These are phyloP conservation scores for Sicyos edulis DNA, from an alignment of 306 rosid species.

Conservation along the genomic window DNA sequence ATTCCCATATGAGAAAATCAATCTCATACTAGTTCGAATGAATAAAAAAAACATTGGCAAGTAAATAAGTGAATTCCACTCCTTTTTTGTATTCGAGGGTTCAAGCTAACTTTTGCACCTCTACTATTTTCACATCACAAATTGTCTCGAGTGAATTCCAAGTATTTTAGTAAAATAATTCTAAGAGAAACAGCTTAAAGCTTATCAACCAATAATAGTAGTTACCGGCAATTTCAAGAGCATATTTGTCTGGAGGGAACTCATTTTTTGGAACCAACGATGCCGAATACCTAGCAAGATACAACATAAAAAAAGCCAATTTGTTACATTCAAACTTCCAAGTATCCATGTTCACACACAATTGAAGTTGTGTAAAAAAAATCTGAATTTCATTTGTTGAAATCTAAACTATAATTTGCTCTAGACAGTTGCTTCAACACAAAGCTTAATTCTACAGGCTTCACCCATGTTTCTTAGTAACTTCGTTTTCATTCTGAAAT, in stretches of 20 bases:
- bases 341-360: slow-evolving; percentile 19
- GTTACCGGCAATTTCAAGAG: slow-evolving; percentile 57
- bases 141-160: not conserved
- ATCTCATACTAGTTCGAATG: not conserved
- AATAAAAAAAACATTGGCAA: not conserved
- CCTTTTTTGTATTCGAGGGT: not conserved
- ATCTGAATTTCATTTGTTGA: slow-evolving; percentile 6
- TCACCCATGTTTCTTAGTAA: not conserved
- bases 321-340: slow-evolving; percentile 18
- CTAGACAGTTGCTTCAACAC: not conserved
- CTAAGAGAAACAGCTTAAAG: not conserved
- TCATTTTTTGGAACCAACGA: slow-evolving; percentile 67
- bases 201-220: slow-evolving; percentile 23
- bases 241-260: slow-evolving; percentile 64
- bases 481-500: not conserved
- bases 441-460: slow-evolving; percentile 10
- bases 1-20: not conserved
- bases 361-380: not conserved
- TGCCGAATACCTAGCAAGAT: slow-evolving; percentile 62
- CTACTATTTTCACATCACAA: not conserved
- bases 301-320: slow-evolving; percentile 23
- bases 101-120: not conserved
- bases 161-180: not conserved
- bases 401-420: not conserved
- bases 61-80: not conserved